Percentiles rank a stretch among this genome's conserved stretches.
These are phyloP conservation scores for Arachis hypogaea DNA, from an alignment of 306 rosid species.

Conservation along the genomic window DNA sequence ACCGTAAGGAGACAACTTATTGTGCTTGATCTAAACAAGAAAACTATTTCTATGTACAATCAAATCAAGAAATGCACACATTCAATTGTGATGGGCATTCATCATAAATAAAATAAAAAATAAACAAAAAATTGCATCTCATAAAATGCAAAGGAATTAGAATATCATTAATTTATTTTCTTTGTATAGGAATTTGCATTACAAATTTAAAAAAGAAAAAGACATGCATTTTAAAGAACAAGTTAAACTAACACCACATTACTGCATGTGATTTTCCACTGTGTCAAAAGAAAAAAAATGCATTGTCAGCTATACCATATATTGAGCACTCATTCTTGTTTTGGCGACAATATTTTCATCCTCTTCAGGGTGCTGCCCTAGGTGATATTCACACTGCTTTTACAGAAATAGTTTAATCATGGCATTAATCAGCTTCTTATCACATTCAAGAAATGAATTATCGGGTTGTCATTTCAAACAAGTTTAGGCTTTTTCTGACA, in stretches of 20 bases:
- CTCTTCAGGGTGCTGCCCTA: slow-evolving; percentile 12
- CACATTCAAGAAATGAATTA: slow-evolving; percentile 24
- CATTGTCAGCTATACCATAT: slow-evolving; percentile 22
- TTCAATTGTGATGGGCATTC: too few species aligned
- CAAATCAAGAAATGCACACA: slow-evolving; percentile 5
- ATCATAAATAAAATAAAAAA: too few species aligned
- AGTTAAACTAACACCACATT: slow-evolving; percentile 28
- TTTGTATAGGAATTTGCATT: slow-evolving; percentile 24
- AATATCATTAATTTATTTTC: background rate
- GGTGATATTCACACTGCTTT: slow-evolving; percentile 23
- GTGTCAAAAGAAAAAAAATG: slow-evolving; percentile 35
- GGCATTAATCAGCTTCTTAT: slow-evolving; percentile 1
- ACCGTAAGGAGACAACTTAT: slow-evolving; percentile 12
- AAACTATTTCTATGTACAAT: slow-evolving; percentile 14
- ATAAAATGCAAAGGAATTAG: background rate
- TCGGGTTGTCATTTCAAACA: slow-evolving; percentile 6
- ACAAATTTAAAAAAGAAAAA: slow-evolving; percentile 8
- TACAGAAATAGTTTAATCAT: slow-evolving; percentile 27
- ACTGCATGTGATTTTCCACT: slow-evolving; percentile 15
- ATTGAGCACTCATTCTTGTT: slow-evolving; percentile 22
- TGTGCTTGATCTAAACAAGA: slow-evolving; percentile 31
- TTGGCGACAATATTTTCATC: slow-evolving; percentile 29
- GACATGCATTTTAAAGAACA: slow-evolving; percentile 25
- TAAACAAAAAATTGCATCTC: background rate
- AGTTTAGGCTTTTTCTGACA: slow-evolving; percentile 11